Conservation (phyloP, 2,329 filamentous ascomycete species). For the Ascomycota sp. region DNA sequence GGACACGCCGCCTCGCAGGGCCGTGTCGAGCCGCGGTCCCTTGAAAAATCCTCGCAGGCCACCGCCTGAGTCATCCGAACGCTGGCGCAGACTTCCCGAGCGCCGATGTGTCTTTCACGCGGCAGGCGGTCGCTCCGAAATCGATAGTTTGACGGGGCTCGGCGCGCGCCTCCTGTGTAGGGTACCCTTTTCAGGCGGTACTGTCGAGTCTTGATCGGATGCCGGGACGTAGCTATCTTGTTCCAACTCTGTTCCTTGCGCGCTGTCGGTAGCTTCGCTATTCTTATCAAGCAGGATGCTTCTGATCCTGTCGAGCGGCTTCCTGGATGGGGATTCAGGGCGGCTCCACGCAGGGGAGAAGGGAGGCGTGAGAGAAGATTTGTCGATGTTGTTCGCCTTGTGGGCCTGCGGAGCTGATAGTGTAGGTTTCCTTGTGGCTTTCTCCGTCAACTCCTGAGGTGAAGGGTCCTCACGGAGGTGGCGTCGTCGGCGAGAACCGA, state of each 20-base stretch:
- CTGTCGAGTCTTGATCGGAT: constrained; percentile 9
- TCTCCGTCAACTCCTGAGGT: too few relatives aligned
- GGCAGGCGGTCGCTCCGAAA: constrained; percentile 7
- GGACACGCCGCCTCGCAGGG: constrained; percentile 40
- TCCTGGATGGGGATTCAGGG: constrained; percentile 40
- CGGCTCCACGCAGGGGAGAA: constrained; percentile 43
- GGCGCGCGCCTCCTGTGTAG: constrained; percentile 2
- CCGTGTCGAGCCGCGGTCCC: constrained; percentile 50
- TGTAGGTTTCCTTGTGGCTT: too few relatives aligned
- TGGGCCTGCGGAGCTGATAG: constrained; percentile 26
- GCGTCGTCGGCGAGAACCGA: too few relatives aligned
- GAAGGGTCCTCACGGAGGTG: too few relatives aligned
- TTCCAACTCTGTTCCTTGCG: constrained; percentile 11
- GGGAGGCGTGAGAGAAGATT: constrained; percentile 40
- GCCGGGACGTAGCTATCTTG: constrained; percentile 11
- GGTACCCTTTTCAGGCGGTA: constrained; percentile 7
- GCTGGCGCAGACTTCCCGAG: constrained; percentile 26
- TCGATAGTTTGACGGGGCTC: constrained; percentile 13
- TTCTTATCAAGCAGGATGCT: constrained; percentile 34
- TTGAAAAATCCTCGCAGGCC: constrained; percentile 51
- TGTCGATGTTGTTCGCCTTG: constrained; percentile 28
- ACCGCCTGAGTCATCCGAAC: constrained; percentile 10
- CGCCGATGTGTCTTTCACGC: constrained; percentile 18
- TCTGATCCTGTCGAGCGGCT: constrained; percentile 34
- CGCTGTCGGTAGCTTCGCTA: constrained; percentile 18